phyloP scores from a whole-genome alignment of 163 green algal species.

The Coccomyxa subellipsoidea region DNA sequence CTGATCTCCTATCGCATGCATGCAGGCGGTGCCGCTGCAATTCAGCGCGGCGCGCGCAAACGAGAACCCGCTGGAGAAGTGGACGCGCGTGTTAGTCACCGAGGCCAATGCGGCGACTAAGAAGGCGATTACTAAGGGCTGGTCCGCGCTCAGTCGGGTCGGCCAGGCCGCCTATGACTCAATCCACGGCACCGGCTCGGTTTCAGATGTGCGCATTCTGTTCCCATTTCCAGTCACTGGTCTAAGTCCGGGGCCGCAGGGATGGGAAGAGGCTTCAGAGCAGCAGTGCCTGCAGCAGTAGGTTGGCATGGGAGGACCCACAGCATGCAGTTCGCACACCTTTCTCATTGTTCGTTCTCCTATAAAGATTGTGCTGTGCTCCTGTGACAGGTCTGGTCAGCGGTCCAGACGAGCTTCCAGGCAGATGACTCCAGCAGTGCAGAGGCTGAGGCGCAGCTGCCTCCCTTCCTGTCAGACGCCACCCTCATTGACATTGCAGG shows the following conservation, averaged over 20 bases:
- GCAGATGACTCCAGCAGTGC: neutral
- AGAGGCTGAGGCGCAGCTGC: neutral
- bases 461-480: neutral
- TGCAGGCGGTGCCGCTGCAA: neutral
- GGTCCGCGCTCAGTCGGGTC: neutral
- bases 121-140: neutral
- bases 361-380: neutral
- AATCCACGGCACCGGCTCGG: neutral
- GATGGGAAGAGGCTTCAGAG: too few relatives aligned
- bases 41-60: neutral
- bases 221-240: too few relatives aligned
- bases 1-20: too few relatives aligned
- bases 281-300: too few relatives aligned
- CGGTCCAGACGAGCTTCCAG: neutral
- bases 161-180: neutral
- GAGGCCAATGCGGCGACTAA: neutral
- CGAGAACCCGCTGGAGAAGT: neutral
- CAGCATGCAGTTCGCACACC: too few relatives aligned
- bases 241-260: too few relatives aligned
- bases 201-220: neutral
- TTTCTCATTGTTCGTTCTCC: too few relatives aligned
- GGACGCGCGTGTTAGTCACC: neutral
- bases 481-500: neutral
- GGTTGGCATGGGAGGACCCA: too few relatives aligned
- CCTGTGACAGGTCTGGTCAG: neutral